These are phyloP conservation scores for Globisporangium splendens DNA, from an alignment of 352 stramenopile species.

Conservation along the genomic window DNA sequence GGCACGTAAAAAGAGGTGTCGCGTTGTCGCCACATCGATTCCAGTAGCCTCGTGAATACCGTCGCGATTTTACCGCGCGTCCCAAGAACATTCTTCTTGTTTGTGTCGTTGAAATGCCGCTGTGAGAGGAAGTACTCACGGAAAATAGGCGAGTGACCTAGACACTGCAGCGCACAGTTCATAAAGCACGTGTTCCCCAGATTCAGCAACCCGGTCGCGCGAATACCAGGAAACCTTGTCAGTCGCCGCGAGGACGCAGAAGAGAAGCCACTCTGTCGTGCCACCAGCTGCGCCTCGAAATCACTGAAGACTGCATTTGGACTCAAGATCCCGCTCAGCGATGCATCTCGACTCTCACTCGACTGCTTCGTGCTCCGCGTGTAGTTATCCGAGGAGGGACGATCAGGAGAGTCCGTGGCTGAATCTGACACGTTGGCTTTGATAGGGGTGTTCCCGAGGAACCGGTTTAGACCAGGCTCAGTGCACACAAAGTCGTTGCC, in stretches of 20 bases:
- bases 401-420: neutral
- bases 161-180: constrained; percentile 89
- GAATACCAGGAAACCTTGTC: constrained; percentile 31
- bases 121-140: constrained; percentile 94
- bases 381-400: constrained; percentile 10
- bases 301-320: neutral
- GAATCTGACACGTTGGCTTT: neutral
- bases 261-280: neutral
- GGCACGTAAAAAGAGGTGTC: constrained; percentile 47
- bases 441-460: constrained; percentile 25
- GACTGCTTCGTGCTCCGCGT: constrained; percentile 18
- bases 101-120: constrained; percentile 90
- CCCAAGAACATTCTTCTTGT: constrained; percentile 92
- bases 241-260: constrained; percentile 19
- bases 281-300: neutral
- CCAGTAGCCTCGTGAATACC: constrained; percentile 84
- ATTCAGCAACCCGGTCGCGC: constrained; percentile 68
- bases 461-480: constrained; percentile 31
- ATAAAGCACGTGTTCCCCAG: constrained; percentile 90
- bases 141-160: constrained; percentile 93
- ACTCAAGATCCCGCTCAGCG: constrained; percentile 11
- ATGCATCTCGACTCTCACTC: constrained; percentile 10
- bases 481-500: constrained; percentile 64
- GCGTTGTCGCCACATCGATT: constrained; percentile 55
- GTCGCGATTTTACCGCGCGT: constrained; percentile 88